Evolutionary conservation across 139 green algal genomes (phyloP), one percentile per base, ranked within the genome.

Genomic region (Micractinium conductrix): DNA sequence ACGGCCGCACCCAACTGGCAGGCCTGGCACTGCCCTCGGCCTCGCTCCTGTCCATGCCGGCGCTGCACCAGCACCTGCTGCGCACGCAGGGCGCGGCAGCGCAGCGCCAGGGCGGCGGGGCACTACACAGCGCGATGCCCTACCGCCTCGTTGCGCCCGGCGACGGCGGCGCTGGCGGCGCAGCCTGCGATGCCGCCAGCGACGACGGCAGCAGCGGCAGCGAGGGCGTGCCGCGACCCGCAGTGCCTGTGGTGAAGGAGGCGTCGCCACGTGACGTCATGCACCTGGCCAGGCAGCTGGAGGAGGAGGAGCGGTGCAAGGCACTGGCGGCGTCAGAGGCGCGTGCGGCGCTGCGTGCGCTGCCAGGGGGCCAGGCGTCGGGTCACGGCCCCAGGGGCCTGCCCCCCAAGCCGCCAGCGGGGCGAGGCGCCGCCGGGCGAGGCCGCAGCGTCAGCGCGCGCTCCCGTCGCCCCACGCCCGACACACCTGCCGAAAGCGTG

Each of bases 221-320:
- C 42, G n/a, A 53, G 8, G 6, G 19, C 1, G 2, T 3, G 33
- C 16, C 30, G 50, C 74, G 50, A 50, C 30, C 65, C n/a, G n/a
- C 12, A 38, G n/a, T 80, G 42, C 43, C 78, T 44, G 63, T 37
- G 17, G 70, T 80, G 21, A 17, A 55, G 53, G n/a, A 65, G 43
- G 80, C 80, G 4, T 35, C 37, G 21, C 50, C 53, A 6, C 26
- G 40, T 0, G 69, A 85, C 70, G 17, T 85, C 30, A 28, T 33
- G 22, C 53, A 73, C 9, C 53, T 85, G 6, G 69, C 69, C 50
- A 73, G 37, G 53, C 80, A 80, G 69, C 50, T 80, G 70, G 80
- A 85, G 3, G 80, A 85, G 70, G 80, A 85, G 53, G 80, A 85
- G 53, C 37, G 53, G 14, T 62, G 30, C 40, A n/a, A 33, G 53